Conservation (phyloP, 2,329 filamentous ascomycete species). For the Beauveria medogensis region DNA sequence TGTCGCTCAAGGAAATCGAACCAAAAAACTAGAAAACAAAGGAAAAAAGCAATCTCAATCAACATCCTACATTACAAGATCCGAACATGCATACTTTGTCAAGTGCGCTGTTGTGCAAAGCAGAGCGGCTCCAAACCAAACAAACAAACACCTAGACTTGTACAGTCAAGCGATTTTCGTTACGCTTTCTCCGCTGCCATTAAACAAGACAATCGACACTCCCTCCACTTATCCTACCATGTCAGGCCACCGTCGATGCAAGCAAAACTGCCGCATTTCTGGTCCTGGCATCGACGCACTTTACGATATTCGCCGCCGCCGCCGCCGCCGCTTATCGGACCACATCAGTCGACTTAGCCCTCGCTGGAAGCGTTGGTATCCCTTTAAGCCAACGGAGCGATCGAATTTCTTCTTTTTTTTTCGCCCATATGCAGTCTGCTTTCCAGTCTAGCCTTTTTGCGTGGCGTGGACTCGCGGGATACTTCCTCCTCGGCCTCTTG, state of each 20-base stretch:
- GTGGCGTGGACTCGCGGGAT: neutral
- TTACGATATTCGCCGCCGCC: too few relatives aligned
- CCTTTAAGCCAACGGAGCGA: neutral
- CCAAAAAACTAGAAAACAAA: too few relatives aligned
- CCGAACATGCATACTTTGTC: too few relatives aligned
- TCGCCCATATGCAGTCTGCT: neutral
- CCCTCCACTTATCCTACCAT: neutral
- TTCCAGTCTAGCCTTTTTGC: neutral
- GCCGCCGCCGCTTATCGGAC: neutral
- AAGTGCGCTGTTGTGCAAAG: too few relatives aligned
- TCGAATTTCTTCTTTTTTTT: constrained; percentile 1
- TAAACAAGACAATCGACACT: neutral
- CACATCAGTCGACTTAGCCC: neutral
- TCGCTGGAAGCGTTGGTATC: neutral
- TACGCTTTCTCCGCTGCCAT: neutral
- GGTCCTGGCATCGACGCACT: too few relatives aligned
- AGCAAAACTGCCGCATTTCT: too few relatives aligned
- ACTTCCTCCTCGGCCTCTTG: neutral
- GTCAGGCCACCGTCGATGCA: too few relatives aligned
- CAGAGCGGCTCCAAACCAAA: neutral
- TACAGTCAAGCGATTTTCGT: neutral
- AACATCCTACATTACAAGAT: too few relatives aligned
- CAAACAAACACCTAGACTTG: neutral
- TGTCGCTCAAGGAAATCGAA: too few relatives aligned
- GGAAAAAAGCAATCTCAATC: too few relatives aligned